A percentile compares a stretch with the other conserved stretches of the same genome.
phyloP scores from a whole-genome alignment of 306 rosid species.

The Dryas octopetala region DNA sequence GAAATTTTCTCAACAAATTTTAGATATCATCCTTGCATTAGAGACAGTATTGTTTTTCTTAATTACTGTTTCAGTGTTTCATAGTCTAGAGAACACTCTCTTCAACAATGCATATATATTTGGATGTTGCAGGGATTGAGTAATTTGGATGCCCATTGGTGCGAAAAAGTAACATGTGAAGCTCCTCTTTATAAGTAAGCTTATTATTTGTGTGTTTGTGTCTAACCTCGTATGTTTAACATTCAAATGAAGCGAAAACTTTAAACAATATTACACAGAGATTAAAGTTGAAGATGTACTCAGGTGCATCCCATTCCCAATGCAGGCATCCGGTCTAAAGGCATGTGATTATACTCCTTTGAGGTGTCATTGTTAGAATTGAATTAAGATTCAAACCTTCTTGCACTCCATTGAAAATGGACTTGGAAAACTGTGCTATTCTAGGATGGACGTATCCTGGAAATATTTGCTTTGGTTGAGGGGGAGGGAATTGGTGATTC shows the following conservation, averaged over 20 bases:
- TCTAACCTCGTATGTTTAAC: slow-evolving; percentile 27
- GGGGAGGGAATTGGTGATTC: no score
- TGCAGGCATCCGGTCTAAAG: neutral
- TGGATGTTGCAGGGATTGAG: slow-evolving; percentile 73
- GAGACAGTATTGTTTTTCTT: slow-evolving; percentile 7
- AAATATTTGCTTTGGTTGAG: no score
- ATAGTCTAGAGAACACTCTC: slow-evolving; percentile 46
- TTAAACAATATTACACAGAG: neutral
- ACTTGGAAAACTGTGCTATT: neutral
- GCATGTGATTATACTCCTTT: slow-evolving; percentile 2
- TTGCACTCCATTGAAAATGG: neutral
- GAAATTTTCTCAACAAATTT: slow-evolving; percentile 3
- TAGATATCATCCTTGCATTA: slow-evolving; percentile 16
- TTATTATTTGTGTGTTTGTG: slow-evolving; percentile 40
- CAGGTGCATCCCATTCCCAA: slow-evolving; percentile 8
- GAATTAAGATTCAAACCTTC: neutral
- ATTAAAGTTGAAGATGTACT: neutral
- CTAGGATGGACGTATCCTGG: no score
- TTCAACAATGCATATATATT: slow-evolving; percentile 68
- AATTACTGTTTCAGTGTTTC: slow-evolving; percentile 31
- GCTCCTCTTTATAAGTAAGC: slow-evolving; percentile 64
- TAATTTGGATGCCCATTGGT: slow-evolving; percentile 51
- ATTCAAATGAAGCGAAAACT: slow-evolving; percentile 1
- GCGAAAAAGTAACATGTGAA: slow-evolving; percentile 63
- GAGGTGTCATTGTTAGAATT: slow-evolving; percentile 4